Evolutionary conservation across 176 grass and related monocot genomes (phyloP).

Genomic region (Stipa capillata): DNA sequence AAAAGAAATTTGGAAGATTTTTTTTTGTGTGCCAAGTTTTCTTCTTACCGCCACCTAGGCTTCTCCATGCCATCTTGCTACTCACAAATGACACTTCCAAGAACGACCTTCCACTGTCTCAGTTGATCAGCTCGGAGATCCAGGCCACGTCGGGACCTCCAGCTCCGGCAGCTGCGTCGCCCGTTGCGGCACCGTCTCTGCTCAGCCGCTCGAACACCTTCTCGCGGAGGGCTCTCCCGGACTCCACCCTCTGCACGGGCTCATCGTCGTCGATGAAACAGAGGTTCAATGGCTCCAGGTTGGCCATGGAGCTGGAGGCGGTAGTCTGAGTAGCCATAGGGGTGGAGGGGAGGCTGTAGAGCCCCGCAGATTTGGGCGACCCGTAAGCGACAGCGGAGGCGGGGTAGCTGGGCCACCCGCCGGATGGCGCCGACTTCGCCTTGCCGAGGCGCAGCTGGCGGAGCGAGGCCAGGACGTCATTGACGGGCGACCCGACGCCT

Average conservation of each 20-base stretch:
- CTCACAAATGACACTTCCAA: too few species aligned
- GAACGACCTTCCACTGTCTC: not conserved
- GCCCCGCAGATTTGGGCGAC: conserved; percentile 24
- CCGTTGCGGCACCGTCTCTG: conserved; percentile 22
- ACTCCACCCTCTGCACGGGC: conserved; percentile 68
- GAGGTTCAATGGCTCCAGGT: conserved; percentile 25
- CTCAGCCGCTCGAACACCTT: conserved; percentile 74
- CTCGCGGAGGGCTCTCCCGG: conserved; percentile 54
- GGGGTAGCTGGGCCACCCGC: conserved; percentile 23
- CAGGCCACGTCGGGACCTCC: conserved; percentile 56
- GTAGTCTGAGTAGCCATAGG: not conserved
- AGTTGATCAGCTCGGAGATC: conserved; percentile 79
- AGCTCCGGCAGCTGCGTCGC: not conserved
- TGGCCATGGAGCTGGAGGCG: not conserved
- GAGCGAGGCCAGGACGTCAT: conserved; percentile 52
- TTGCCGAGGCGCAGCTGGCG: conserved; percentile 62
- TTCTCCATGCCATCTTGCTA: too few species aligned
- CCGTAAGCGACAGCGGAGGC: conserved; percentile 8
- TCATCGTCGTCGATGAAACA: conserved; percentile 35
- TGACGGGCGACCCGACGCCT: conserved; percentile 34
- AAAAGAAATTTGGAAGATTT: not conserved
- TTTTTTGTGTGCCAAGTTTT: not conserved
- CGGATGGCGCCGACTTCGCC: conserved; percentile 42
- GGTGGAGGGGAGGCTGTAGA: conserved; percentile 64
- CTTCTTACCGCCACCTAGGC: not conserved